These are phyloP conservation scores for Rhodomyrtus tomentosa DNA, from an alignment of 345 rosid genomes.

Conservation along the genomic window DNA sequence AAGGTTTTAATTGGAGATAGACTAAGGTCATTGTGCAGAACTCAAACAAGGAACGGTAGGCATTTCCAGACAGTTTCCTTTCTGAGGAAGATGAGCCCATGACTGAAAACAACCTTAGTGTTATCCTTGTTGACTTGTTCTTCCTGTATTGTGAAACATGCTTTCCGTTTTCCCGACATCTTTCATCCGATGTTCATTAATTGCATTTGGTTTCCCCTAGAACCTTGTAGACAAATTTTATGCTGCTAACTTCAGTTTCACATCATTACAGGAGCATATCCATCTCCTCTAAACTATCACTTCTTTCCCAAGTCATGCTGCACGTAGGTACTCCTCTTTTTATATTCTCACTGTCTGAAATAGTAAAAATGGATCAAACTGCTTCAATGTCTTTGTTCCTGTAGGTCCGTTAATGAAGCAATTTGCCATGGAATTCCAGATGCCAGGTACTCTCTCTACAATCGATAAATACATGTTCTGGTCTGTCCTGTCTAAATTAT, in stretches of 20 bases:
- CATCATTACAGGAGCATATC: slow-evolving; percentile 70
- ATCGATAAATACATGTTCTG: neutral
- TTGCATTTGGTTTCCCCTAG: neutral
- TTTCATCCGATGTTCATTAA: neutral
- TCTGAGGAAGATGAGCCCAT: neutral
- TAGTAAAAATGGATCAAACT: neutral
- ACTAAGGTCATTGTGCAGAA: neutral
- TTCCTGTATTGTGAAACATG: neutral
- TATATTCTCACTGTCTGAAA: neutral
- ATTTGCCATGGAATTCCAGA: slow-evolving; percentile 99
- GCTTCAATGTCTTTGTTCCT: slow-evolving; percentile 8
- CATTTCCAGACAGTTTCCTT: neutral
- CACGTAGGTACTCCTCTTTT: slow-evolving; percentile 77
- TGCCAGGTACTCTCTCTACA: slow-evolving; percentile 48
- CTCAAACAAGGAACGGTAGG: neutral
- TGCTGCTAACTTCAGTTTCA: neutral
- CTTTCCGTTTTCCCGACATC: neutral
- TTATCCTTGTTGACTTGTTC: neutral
- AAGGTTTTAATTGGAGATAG: neutral
- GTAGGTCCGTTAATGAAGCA: slow-evolving; percentile 94
- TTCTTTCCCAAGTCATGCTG: slow-evolving; percentile 99
- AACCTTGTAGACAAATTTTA: neutral
- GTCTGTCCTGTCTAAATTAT: neutral
- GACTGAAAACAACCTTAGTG: neutral
- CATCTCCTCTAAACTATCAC: slow-evolving; percentile 93